Percentiles rank a stretch among this genome's conserved stretches.
Conservation (phyloP, 2,329 filamentous ascomycete species). For the Paraconiothyrium brasiliense region DNA sequence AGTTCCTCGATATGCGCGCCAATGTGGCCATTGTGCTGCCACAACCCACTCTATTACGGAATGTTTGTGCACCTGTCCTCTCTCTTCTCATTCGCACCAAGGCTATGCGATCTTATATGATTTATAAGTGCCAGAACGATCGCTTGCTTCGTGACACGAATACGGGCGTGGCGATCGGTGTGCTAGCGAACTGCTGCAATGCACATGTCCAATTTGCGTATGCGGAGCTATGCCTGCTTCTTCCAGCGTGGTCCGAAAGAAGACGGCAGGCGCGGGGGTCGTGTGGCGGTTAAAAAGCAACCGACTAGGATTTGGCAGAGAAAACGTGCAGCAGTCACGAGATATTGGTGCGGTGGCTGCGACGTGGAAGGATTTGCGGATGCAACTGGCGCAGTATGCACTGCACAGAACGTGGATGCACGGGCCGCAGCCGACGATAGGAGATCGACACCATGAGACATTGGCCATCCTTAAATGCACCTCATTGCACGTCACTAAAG, state of each 20-base stretch:
- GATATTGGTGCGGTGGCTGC: slow-evolving; percentile 26
- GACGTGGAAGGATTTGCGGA: slow-evolving; percentile 28
- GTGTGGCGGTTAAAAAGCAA: not conserved
- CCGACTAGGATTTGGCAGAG: not conserved
- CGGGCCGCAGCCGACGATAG: slow-evolving; percentile 13
- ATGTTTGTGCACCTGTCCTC: not conserved
- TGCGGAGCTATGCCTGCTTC: not conserved
- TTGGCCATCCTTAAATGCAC: slow-evolving; percentile 29
- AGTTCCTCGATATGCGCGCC: slow-evolving; percentile 20
- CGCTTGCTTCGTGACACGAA: not conserved
- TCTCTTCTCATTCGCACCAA: not conserved
- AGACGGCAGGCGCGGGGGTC: not conserved
- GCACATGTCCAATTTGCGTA: slow-evolving; percentile 1
- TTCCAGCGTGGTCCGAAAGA: not conserved
- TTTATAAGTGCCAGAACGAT: not conserved
- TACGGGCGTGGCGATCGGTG: slow-evolving; percentile 2
- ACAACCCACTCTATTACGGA: not conserved
- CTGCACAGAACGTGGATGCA: slow-evolving; percentile 1
- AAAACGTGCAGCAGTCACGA: slow-evolving; percentile 18
- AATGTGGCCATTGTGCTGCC: slow-evolving; percentile 15
- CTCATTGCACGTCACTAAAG: slow-evolving; percentile 16
- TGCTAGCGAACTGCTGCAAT: slow-evolving; percentile 2
- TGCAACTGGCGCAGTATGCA: slow-evolving; percentile 26
- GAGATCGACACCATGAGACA: slow-evolving; percentile 23
- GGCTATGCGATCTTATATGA: not conserved